A percentile compares a stretch with the other conserved stretches of the same genome.
Conservation (phyloP, 129 eudicot species). For the sunflower (Helianthus annuus) region HanXRQr2.0-SUNRISE NC_035439.2:113173825-113174324, state of each 20-base stretch:
- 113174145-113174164: constrained; percentile 89
- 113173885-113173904: background rate
- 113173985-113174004: background rate
- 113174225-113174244: background rate
- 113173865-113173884: background rate
- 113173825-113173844: constrained; percentile 60
- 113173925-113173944: constrained; percentile 72
- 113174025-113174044: background rate
- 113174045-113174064: constrained; percentile 2
- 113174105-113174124: constrained; percentile 78
- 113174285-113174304: too few relatives aligned
- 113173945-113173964: constrained; percentile 79
- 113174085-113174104: constrained; percentile 76
- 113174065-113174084: constrained; percentile 89
- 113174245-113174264: background rate
- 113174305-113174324: background rate
- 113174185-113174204: constrained; percentile 47
- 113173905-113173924: constrained; percentile 52
- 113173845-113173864: constrained; percentile 1
- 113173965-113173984: background rate
- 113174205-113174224: constrained; percentile 3
- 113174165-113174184: constrained; percentile 79
- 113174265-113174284: background rate
- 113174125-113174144: constrained; percentile 81
- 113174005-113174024: background rate